phyloP scores from a whole-genome alignment of 805 yeast species.

The Candida tibetensis region DNA sequence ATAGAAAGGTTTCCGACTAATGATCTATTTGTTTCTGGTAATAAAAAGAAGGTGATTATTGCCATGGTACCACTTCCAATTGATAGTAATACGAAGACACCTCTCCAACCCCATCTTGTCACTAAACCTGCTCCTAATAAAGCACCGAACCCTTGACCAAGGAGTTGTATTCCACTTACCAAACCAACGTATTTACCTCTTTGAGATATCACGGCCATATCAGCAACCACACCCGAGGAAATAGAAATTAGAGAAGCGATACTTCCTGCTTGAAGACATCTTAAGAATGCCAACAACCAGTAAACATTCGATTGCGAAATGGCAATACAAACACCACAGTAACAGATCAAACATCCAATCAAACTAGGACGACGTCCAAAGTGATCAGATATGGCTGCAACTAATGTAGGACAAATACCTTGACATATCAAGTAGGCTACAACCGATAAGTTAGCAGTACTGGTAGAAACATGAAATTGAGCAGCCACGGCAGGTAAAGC shows the following conservation, averaged over 20 bases:
- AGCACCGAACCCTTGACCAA: constrained; percentile 80
- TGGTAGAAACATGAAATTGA: constrained; percentile 54
- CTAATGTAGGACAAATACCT: constrained; percentile 70
- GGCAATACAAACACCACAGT: constrained; percentile 61
- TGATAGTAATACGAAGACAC: constrained; percentile 73
- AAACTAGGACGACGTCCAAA: constrained; percentile 72
- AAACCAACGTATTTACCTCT: constrained; percentile 73
- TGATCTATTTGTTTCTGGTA: constrained; percentile 76
- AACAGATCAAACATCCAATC: constrained; percentile 51
- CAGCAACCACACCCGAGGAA: constrained; percentile 70
- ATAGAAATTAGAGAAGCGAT: constrained; percentile 75
- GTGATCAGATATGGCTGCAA: constrained; percentile 66
- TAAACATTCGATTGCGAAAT: constrained; percentile 57
- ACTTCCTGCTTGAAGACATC: constrained; percentile 77
- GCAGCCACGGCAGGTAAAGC: constrained; percentile 58
- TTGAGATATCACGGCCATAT: constrained; percentile 58
- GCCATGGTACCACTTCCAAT: constrained; percentile 55
- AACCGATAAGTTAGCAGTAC: constrained; percentile 64
- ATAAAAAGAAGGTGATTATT: constrained; percentile 22
- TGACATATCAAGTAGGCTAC: constrained; percentile 76
- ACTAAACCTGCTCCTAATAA: constrained; percentile 52
- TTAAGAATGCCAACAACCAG: constrained; percentile 59
- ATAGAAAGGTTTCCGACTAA: constrained; percentile 75
- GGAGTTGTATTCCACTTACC: constrained; percentile 58
- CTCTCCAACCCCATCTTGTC: constrained; percentile 54